Evolutionary conservation across 352 stramenopile genomes (phyloP).

Genomic region (Blastocystis sp.): DNA sequence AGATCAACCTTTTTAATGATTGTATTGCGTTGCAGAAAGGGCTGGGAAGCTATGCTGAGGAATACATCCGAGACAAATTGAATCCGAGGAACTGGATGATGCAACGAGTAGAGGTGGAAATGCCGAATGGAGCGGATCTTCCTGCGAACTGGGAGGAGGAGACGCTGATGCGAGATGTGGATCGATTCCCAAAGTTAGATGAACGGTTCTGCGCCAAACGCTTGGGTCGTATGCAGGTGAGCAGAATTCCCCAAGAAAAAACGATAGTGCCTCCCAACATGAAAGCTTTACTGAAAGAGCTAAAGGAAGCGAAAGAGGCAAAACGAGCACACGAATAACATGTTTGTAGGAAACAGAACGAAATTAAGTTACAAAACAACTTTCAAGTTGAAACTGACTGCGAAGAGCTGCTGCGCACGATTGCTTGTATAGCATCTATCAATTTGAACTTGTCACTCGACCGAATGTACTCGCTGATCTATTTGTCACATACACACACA

Average conservation of each 20-base stretch:
- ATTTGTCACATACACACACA: not conserved
- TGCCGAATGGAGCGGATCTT: not conserved
- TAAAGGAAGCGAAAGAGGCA: not conserved
- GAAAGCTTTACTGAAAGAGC: not conserved
- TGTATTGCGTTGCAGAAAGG: not conserved
- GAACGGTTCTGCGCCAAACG: not conserved
- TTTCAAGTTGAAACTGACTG: too few species aligned
- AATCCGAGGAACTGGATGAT: constrained; percentile 21
- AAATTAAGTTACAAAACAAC: not conserved
- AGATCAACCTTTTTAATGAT: constrained; percentile 52
- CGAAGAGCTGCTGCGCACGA: too few species aligned
- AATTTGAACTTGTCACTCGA: not conserved
- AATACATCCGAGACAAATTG: not conserved
- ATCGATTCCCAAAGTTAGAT: constrained; percentile 1
- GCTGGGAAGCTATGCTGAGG: not conserved
- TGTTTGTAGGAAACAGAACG: not conserved
- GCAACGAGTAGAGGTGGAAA: not conserved
- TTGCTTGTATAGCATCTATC: too few species aligned
- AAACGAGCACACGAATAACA: not conserved
- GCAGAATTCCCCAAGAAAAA: not conserved
- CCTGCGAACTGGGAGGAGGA: not conserved
- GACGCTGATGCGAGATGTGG: not conserved
- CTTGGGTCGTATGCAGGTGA: not conserved
- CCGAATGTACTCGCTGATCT: not conserved
- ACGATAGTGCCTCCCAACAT: constrained; percentile 13